phyloP scores from a whole-genome alignment of 331 rosid genomes.

The Quercus phellos region DNA sequence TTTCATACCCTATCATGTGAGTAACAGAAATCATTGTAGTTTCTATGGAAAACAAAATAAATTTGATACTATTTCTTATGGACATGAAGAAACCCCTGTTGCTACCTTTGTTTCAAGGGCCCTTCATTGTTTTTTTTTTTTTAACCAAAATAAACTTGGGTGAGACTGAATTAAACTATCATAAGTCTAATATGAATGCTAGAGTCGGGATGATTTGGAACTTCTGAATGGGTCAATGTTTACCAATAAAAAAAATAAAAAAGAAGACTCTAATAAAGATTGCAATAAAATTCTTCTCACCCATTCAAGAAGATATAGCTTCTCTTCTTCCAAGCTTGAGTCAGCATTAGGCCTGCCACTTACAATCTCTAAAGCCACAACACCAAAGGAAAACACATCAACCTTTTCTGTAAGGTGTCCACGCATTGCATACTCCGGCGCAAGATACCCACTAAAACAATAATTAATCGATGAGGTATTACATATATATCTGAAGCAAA shows the following conservation, averaged over 20 bases:
- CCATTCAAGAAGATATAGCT: constrained; percentile 79
- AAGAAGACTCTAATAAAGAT: neutral
- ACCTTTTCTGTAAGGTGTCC: constrained; percentile 85
- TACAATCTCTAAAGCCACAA: constrained; percentile 66
- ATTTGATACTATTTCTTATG: neutral
- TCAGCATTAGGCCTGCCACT: constrained; percentile 78
- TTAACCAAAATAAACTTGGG: neutral
- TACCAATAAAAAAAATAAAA: neutral
- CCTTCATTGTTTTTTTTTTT: neutral
- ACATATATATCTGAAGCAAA: neutral
- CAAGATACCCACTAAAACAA: constrained; percentile 73
- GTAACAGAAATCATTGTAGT: neutral
- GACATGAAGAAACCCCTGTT: neutral
- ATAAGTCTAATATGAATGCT: neutral
- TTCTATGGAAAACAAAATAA: neutral
- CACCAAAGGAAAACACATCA: constrained; percentile 76
- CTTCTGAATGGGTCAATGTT: neutral
- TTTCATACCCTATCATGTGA: neutral
- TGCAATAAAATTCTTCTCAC: constrained; percentile 28
- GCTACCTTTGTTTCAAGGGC: neutral
- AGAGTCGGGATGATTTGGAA: neutral
- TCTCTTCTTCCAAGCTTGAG: constrained; percentile 53
- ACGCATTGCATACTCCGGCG: constrained; percentile 88
- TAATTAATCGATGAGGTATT: neutral
- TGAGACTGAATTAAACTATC: neutral